phyloP scores from a whole-genome alignment of 495 filamentous ascomycete genomes.

The Penicillium waksmanii region DNA sequence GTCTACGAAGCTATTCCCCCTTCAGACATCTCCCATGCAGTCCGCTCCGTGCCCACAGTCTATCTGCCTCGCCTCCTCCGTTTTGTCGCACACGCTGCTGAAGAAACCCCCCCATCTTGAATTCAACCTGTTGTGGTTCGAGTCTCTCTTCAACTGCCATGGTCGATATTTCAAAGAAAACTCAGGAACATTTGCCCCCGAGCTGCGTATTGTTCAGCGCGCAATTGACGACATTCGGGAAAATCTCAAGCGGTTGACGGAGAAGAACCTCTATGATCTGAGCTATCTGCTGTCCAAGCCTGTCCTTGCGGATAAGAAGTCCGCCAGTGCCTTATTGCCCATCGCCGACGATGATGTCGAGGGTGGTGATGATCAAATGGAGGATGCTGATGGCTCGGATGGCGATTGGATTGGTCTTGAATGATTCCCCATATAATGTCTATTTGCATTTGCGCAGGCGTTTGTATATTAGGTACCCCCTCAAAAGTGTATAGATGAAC shows the following conservation, averaged over 20 bases:
- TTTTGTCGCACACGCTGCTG: constrained; percentile 84
- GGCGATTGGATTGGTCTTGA: constrained; percentile 47
- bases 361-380: constrained; percentile 39
- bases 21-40: constrained; percentile 74
- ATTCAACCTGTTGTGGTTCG: constrained; percentile 91
- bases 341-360: constrained; percentile 32
- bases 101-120: constrained; percentile 88
- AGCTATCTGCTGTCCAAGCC: constrained; percentile 71
- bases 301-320: constrained; percentile 41
- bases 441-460: constrained; percentile 51
- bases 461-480: constrained; percentile 33
- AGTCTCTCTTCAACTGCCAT: constrained; percentile 78
- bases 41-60: constrained; percentile 77
- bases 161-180: constrained; percentile 83
- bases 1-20: constrained; percentile 86
- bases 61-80: constrained; percentile 82
- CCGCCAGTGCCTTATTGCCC: constrained; percentile 29
- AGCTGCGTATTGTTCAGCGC: constrained; percentile 77
- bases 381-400: constrained; percentile 39
- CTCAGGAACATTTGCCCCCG: constrained; percentile 71
- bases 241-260: constrained; percentile 72
- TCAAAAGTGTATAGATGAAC: constrained; percentile 26
- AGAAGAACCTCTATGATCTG: constrained; percentile 84
- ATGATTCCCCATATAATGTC: constrained; percentile 38
- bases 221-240: constrained; percentile 76